A percentile compares a stretch with the other conserved stretches of the same genome.
Evolutionary conservation across 805 yeast species (phyloP).

Genomic region (Sugiyamaella chiloensis): DNA sequence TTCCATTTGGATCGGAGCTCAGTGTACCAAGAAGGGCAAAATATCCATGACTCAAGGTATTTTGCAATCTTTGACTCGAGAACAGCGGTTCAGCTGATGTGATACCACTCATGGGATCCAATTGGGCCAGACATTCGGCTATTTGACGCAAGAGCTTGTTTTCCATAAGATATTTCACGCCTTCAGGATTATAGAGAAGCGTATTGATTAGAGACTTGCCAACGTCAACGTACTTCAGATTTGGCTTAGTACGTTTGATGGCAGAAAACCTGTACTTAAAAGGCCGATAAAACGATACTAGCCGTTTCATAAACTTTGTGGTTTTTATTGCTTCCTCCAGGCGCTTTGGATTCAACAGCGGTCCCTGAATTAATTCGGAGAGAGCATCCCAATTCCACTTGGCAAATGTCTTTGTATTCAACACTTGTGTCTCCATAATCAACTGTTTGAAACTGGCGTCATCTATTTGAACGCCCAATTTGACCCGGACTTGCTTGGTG

Average conservation of each 20-base stretch:
- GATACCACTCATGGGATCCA: constrained; percentile 77
- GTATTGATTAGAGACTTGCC: constrained; percentile 75
- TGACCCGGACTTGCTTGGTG: constrained; percentile 27
- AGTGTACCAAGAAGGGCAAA: constrained; percentile 74
- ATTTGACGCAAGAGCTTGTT: constrained; percentile 84
- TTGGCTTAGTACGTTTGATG: constrained; percentile 47
- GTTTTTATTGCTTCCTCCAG: constrained; percentile 74
- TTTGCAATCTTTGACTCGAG: constrained; percentile 53
- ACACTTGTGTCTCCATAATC: constrained; percentile 64
- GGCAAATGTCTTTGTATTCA: constrained; percentile 71
- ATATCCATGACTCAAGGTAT: constrained; percentile 72
- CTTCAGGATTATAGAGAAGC: constrained; percentile 59
- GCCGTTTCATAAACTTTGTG: constrained; percentile 80
- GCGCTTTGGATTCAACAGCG: constrained; percentile 65
- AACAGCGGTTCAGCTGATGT: constrained; percentile 71
- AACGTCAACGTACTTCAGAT: constrained; percentile 58
- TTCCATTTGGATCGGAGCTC: constrained; percentile 57
- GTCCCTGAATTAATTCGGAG: constrained; percentile 73
- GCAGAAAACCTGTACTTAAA: constrained; percentile 76
- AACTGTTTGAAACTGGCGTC: constrained; percentile 65
- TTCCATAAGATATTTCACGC: constrained; percentile 60
- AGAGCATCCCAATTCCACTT: constrained; percentile 88
- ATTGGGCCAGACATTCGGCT: constrained; percentile 83
- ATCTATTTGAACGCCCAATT: constrained; percentile 46
- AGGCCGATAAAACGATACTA: constrained; percentile 86